A percentile compares a stretch with the other conserved stretches of the same genome.
phyloP scores from a whole-genome alignment of 495 filamentous ascomycete genomes.

The Bacidia gigantensis region DNA sequence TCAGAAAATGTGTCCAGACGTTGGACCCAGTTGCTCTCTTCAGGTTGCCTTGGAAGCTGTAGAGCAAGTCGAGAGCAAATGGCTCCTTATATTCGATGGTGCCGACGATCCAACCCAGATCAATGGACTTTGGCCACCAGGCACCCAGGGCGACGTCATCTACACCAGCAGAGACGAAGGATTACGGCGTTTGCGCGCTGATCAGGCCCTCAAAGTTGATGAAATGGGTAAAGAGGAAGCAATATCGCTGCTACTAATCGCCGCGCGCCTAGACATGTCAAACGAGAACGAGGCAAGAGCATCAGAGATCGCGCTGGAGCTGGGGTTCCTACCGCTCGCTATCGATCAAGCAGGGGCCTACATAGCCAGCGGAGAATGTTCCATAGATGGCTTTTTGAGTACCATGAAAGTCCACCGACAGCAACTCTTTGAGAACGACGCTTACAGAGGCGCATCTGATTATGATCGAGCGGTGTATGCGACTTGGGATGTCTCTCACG shows the following conservation, averaged over 20 bases:
- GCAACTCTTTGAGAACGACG: too few relatives aligned
- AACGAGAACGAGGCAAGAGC: neutral
- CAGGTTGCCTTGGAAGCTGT: neutral
- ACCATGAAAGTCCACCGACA: too few relatives aligned
- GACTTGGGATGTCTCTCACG: too few relatives aligned
- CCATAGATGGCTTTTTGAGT: too few relatives aligned
- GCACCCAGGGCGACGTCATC: neutral
- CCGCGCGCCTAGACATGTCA: neutral
- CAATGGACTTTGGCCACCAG: neutral
- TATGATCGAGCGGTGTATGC: too few relatives aligned
- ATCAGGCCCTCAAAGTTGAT: neutral
- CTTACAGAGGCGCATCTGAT: too few relatives aligned
- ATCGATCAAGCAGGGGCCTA: conserved; percentile 4
- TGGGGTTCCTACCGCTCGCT: conserved; percentile 1
- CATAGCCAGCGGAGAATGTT: neutral
- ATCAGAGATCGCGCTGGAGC: neutral
- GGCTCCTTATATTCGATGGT: neutral
- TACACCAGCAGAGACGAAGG: neutral
- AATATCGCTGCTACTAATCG: neutral
- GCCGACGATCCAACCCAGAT: neutral
- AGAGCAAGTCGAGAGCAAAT: neutral
- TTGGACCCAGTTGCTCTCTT: neutral
- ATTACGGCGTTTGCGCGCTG: neutral
- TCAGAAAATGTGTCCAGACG: neutral
- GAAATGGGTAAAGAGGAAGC: neutral